phyloP scores from a whole-genome alignment of 2,329 filamentous ascomycete genomes.

The Fusarium oligoseptatum region DNA sequence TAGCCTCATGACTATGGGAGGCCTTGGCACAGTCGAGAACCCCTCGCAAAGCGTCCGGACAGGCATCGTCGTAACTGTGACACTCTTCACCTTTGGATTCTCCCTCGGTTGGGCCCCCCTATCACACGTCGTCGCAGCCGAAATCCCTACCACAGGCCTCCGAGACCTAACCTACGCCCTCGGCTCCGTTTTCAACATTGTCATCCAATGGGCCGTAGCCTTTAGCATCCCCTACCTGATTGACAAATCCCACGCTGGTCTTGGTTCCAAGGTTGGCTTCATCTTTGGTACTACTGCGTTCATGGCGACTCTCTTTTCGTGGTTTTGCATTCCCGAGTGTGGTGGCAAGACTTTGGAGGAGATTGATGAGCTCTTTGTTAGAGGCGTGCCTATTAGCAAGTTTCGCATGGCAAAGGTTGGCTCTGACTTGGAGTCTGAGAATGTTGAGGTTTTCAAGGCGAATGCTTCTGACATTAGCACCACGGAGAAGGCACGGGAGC shows the following conservation, averaged over 20 bases:
- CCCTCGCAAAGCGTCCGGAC: neutral
- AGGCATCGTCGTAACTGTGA: neutral
- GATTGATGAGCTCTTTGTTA: slow-evolving; percentile 20
- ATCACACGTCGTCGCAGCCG: slow-evolving; percentile 51
- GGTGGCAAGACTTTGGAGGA: slow-evolving; percentile 20
- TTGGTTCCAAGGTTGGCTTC: slow-evolving; percentile 46
- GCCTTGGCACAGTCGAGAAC: neutral
- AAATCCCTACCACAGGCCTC: slow-evolving; percentile 49
- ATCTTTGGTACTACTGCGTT: neutral
- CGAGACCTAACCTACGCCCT: slow-evolving; percentile 48
- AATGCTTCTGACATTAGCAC: neutral
- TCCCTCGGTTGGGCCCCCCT: slow-evolving; percentile 50
- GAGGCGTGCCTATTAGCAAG: slow-evolving; percentile 3
- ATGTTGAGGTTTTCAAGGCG: neutral
- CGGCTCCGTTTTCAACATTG: slow-evolving; percentile 48
- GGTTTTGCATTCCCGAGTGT: slow-evolving; percentile 31
- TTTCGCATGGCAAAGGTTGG: neutral
- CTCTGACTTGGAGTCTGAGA: neutral
- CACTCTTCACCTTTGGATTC: slow-evolving; percentile 34
- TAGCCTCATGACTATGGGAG: neutral
- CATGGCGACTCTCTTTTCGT: slow-evolving; percentile 18
- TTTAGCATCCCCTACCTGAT: slow-evolving; percentile 56
- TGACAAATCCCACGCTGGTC: slow-evolving; percentile 50
- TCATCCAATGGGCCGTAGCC: slow-evolving; percentile 49
- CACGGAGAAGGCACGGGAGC: neutral